Evolutionary conservation across 1,139 yeast genomes (phyloP), one percentile per base, ranked within the genome.

Genomic region (Sugiyamaella japonica): DNA sequence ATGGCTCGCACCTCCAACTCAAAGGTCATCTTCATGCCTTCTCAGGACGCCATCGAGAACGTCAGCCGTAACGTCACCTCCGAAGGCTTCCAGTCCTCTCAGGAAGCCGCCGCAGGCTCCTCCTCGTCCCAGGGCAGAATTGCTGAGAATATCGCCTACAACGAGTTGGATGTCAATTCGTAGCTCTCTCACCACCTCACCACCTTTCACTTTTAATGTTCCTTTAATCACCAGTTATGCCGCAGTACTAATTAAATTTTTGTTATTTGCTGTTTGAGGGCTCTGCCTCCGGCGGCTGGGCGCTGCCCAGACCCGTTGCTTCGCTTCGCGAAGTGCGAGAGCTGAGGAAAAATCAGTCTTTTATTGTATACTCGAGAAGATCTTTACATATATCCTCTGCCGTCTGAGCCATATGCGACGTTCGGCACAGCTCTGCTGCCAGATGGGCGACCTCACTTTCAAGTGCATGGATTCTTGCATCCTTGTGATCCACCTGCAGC

Each of bases 11-110:
- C 78, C 42, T 75, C 88, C 2, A 79, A 80, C 55, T 73, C 87
- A 15, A 83, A 84, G 71, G 90, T 85, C 56, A 85, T 85, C 31
- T 85, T 85, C 70, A 85, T 85, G 89, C 90, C 91, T 9, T 69
- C 75, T 40, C 74, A 77, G 45, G 68, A 67, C 40, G 74, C 74
- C 9, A 66, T 76, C 56, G 79, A 75, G 58, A 63, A 55, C 41
- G 53, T 70, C 48, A 67, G 73, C 16, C 53, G 59, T 1, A 61
- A 54, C 31, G 58, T 51, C 41, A 47, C 29, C 32, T 20, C 51
- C 13, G 41, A 52, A 3, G 47, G 41, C 31, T 52, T 56, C 56
- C 59, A 58, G 47, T 56, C 59, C 9, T 25, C 56, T 8, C 36
- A 16, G 25, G 56, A 53, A 39, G 54, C 45, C 23, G 43, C 38